phyloP scores from a whole-genome alignment of 441 rosid genomes.

The Eutrema salsugineum region DNA sequence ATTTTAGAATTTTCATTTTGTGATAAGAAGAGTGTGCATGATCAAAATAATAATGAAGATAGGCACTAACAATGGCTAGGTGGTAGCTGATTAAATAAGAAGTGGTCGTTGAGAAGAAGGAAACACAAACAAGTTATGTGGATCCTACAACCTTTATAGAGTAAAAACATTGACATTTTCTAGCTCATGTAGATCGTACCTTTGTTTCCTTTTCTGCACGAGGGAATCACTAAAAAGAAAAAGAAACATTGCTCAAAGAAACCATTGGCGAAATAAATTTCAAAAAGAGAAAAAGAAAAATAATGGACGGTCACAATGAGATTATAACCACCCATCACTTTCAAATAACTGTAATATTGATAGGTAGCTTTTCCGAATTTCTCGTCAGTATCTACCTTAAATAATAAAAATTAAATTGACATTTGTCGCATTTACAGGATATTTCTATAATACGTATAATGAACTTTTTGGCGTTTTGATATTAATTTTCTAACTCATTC shows the following conservation, averaged over 20 bases:
- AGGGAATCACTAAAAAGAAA: slow-evolving; percentile 9
- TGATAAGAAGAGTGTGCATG: not conserved
- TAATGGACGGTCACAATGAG: slow-evolving; percentile 26
- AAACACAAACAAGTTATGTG: slow-evolving; percentile 14
- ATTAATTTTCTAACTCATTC: not conserved
- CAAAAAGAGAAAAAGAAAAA: not conserved
- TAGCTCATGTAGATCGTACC: slow-evolving; percentile 16
- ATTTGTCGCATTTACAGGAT: not conserved
- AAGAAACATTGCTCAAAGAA: not conserved
- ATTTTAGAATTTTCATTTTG: not conserved
- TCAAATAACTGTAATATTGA: slow-evolving; percentile 20
- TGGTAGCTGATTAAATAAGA: not conserved
- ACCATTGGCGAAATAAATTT: not conserved
- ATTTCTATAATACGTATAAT: not conserved
- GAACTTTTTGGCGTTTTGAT: not conserved
- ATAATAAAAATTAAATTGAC: not conserved
- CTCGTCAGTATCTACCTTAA: not conserved
- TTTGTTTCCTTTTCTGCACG: slow-evolving; percentile 12
- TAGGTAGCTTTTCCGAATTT: not conserved
- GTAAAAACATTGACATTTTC: slow-evolving; percentile 12
- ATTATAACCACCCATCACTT: slow-evolving; percentile 23
- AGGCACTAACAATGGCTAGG: not conserved
- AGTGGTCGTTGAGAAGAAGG: not conserved
- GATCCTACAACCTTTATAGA: slow-evolving; percentile 7
- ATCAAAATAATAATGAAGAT: not conserved